Evolutionary conservation across 1,139 yeast genomes (phyloP).

Genomic region (Hanseniaspora uvarum): DNA sequence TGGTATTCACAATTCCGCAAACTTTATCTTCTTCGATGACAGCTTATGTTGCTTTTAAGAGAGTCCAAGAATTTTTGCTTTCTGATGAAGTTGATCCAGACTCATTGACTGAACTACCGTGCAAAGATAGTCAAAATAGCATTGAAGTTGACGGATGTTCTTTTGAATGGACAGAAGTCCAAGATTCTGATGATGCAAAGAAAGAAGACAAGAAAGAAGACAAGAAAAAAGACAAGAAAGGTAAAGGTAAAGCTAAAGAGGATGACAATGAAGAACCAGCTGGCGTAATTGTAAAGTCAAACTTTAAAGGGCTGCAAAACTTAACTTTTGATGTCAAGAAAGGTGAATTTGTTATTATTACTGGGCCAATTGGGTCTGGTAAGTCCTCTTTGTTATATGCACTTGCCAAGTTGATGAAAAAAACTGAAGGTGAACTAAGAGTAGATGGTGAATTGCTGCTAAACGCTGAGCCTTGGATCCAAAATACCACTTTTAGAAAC

Average conservation of each 20-base stretch:
- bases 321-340: conserved; percentile 30
- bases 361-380: conserved; percentile 39
- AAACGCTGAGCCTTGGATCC: conserved; percentile 69
- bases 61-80: conserved; percentile 43
- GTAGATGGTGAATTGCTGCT: conserved; percentile 34
- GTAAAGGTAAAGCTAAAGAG: conserved; percentile 11
- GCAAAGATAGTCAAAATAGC: conserved; percentile 33
- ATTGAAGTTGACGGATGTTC: conserved; percentile 41
- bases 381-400: conserved; percentile 38
- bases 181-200: conserved; percentile 16
- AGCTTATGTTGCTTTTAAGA: conserved; percentile 45
- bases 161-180: conserved; percentile 52
- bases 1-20: conserved; percentile 49
- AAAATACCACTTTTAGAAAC: conserved; percentile 60
- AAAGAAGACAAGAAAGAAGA: conserved; percentile 3
- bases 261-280: conserved; percentile 16
- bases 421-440: conserved; percentile 33
- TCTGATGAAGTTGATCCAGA: conserved; percentile 32
- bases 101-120: conserved; percentile 20
- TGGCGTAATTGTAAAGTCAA: not conserved
- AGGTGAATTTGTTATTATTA: conserved; percentile 35
- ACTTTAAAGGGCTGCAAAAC: conserved; percentile 24
- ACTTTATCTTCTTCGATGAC: conserved; percentile 43
- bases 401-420: conserved; percentile 38
- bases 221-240: no score